Conservation (phyloP, 164 flowering plant species). For the Paratinospora sagittata region DNA sequence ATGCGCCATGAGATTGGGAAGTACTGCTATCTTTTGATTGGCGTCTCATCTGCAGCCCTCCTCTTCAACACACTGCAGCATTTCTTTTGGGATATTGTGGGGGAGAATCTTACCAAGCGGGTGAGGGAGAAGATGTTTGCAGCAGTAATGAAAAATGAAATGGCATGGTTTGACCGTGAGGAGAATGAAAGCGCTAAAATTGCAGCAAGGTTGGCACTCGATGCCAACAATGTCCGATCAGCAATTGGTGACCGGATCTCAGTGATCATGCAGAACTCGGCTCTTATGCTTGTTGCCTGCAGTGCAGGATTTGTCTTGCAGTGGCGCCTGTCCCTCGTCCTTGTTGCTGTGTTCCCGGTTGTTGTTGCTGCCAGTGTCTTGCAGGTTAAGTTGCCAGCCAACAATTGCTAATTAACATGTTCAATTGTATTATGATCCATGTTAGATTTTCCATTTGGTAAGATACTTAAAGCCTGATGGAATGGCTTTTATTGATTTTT, state of each 20-base stretch:
- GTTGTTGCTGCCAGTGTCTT: conserved; percentile 95
- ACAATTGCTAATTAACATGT: neutral
- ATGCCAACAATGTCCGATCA: conserved; percentile 90
- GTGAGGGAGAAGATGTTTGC: conserved; percentile 91
- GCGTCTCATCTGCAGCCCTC: conserved; percentile 88
- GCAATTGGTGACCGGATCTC: conserved; percentile 96
- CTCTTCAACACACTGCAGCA: conserved; percentile 89
- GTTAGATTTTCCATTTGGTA: neutral
- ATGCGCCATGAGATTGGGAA: conserved; percentile 75
- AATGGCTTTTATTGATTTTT: neutral
- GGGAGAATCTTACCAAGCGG: conserved; percentile 85
- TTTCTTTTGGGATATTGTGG: conserved; percentile 91
- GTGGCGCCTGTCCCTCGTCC: conserved; percentile 97
- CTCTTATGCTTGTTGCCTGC: conserved; percentile 91
- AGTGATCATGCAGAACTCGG: conserved; percentile 93
- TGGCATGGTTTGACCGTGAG: conserved; percentile 96
- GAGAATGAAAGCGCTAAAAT: conserved; percentile 88
- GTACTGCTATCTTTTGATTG: conserved; percentile 82
- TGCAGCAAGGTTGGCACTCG: conserved; percentile 87
- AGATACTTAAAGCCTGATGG: neutral
- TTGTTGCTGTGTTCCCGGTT: conserved; percentile 88
- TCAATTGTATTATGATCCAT: neutral
- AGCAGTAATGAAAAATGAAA: conserved; percentile 80
- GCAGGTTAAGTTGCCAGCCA: conserved; percentile 43
- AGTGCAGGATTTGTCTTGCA: conserved; percentile 90